Evolutionary conservation across 768 basidiomycete species (phyloP), one percentile per base, ranked within the genome.

Genomic region (Ramaria sp.): DNA sequence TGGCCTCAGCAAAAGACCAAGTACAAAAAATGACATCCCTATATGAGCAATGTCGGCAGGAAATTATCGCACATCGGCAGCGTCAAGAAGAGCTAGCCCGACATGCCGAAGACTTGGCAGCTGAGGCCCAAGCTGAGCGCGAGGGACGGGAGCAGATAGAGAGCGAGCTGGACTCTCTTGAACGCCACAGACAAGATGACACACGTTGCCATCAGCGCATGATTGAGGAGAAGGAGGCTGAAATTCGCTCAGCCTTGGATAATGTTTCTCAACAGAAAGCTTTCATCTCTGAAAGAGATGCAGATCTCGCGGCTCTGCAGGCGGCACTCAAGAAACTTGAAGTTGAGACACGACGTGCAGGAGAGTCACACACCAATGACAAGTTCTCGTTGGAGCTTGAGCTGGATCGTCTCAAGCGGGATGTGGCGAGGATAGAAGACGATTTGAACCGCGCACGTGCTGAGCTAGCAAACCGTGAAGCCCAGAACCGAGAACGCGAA

Each of bases 371-470:
- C 64, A 86, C 86, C 0, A 85, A 83, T 2, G 86, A 91, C 22
- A 77, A 83, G 45, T 90, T 91, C 72, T 88, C 88, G 0, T 71
- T 97, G 33, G 90, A 96, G 67, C 78, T 97, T 19, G 94, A 99
- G 68, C 75, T 88, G 0, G 95, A 97, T 60, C 73, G 91, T 2
- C 71, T 93, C 50, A 85, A 85, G 67, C 78, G 93, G 30, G 95
- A 99, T 65, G 64, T 96, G 41, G 83, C 85, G 61, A 74, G 88
- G 3, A 74, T 86, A 1, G 88, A 95, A 63, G 83, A 86, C 60
- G 91, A 95, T 53, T 73, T 95, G 4, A 69, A 78, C 20, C 79
- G 87, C 34, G 79, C 84, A 4, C 74, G 85, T 54, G 77, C 79
- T 59, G 90, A 92, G 41, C 68, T 90, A 6, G 78, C 80, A 13